These are phyloP conservation scores for Eucalyptus marginata DNA, from an alignment of 345 rosid species.

Conservation along the genomic window DNA sequence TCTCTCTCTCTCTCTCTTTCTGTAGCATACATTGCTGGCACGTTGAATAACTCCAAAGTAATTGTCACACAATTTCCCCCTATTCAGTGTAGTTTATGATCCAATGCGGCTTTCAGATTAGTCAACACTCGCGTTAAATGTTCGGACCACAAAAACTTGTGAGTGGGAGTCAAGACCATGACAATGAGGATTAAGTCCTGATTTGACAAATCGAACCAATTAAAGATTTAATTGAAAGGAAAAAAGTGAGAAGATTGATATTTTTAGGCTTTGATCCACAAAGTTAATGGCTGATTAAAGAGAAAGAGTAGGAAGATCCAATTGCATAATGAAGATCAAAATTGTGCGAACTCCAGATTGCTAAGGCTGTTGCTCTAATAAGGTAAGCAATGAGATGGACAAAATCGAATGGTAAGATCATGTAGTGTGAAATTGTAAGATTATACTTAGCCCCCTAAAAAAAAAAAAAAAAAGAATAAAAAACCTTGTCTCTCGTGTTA, in stretches of 20 bases:
- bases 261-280: not conserved
- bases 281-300: not conserved
- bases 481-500: not conserved
- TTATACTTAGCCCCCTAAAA: not conserved
- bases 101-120: not conserved
- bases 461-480: not conserved
- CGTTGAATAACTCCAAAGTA: not conserved
- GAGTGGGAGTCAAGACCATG: not conserved
- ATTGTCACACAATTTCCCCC: not conserved
- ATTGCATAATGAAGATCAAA: not conserved
- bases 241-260: not conserved
- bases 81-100: not conserved
- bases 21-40: not conserved
- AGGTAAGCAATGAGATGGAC: not conserved
- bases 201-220: not conserved
- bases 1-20: not conserved
- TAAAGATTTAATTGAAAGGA: not conserved
- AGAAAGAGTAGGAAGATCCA: not conserved
- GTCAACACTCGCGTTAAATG: not conserved
- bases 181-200: not conserved
- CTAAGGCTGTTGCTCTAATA: not conserved
- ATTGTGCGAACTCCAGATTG: accelerated
- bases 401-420: not conserved
- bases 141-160: not conserved
- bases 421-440: not conserved